Evolutionary conservation across 225 moss, liverwort and hornwort genomes (phyloP).

Genomic region (Asterella californica): DNA sequence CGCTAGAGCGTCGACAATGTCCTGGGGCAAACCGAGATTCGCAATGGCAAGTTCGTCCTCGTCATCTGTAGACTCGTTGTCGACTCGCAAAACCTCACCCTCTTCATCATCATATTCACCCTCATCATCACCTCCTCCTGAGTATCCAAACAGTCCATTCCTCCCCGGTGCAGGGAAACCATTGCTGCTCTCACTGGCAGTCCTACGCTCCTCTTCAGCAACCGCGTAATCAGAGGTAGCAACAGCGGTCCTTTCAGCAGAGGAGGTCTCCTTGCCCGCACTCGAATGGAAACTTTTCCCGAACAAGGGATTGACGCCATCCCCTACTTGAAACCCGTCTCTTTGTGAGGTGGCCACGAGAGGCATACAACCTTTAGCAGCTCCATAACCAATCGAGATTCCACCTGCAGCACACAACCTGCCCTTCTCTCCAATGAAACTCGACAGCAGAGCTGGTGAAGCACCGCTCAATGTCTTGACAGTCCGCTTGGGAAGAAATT

Average conservation of each 20-base stretch:
- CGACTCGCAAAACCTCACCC: constrained; percentile 43
- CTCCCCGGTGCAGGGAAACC: constrained; percentile 19
- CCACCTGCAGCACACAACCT: constrained; percentile 13
- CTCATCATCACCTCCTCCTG: constrained; percentile 53
- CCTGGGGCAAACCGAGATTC: constrained; percentile 63
- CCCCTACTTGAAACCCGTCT: constrained; percentile 24
- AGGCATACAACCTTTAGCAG: constrained; percentile 2
- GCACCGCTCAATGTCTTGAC: constrained; percentile 28
- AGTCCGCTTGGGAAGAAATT: constrained; percentile 29
- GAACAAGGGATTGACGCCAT: constrained; percentile 21
- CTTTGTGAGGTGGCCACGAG: not conserved
- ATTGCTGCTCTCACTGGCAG: constrained; percentile 10
- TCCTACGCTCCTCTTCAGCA: constrained; percentile 33
- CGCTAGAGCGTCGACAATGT: constrained; percentile 72
- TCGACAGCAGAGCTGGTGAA: constrained; percentile 32
- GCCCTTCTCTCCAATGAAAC: constrained; percentile 36
- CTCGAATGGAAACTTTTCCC: constrained; percentile 27
- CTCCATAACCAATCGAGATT: constrained; percentile 22
- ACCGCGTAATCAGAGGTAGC: constrained; percentile 35
- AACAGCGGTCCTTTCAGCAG: constrained; percentile 32
- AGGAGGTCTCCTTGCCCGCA: constrained; percentile 17
- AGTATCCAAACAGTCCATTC: constrained; percentile 56
- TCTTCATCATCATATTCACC: constrained; percentile 52
- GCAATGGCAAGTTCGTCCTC: constrained; percentile 84
- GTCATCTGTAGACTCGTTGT: constrained; percentile 48